These are phyloP conservation scores for Entomortierella parvispora DNA, from an alignment of 192 early-diverging fungal species.

Conservation along the genomic window DNA sequence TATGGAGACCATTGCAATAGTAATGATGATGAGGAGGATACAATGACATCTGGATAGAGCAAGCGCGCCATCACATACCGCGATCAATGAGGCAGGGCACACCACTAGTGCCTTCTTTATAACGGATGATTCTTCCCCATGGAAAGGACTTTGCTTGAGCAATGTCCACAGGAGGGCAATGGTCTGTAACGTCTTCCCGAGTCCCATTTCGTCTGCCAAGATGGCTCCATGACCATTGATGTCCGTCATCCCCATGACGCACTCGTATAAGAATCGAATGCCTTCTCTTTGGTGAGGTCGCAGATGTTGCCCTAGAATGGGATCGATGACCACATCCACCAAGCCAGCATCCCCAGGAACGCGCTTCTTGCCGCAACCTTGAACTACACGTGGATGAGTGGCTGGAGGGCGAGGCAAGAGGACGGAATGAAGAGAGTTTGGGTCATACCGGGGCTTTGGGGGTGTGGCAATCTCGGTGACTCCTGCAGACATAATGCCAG, in stretches of 20 bases:
- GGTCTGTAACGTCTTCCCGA: slow-evolving; percentile 73
- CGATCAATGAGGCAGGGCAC: slow-evolving; percentile 58
- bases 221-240: slow-evolving; percentile 82
- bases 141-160: slow-evolving; percentile 56
- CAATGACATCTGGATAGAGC: no score
- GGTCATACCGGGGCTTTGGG: slow-evolving; percentile 49
- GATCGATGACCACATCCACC: slow-evolving; percentile 63
- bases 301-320: slow-evolving; percentile 54
- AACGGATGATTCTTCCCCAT: slow-evolving; percentile 41
- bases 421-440: slow-evolving; percentile 32
- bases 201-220: slow-evolving; percentile 75
- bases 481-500: slow-evolving; percentile 3
- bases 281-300: slow-evolving; percentile 61
- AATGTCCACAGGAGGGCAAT: slow-evolving; percentile 66
- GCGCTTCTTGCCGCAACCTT: slow-evolving; percentile 22
- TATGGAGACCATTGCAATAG: background rate
- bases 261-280: slow-evolving; percentile 60
- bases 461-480: background rate
- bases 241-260: slow-evolving; percentile 64
- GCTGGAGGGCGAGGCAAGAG: slow-evolving; percentile 47
- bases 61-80: slow-evolving; percentile 11
- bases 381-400: slow-evolving; percentile 35
- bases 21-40: background rate
- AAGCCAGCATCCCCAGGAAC: slow-evolving; percentile 36
- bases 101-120: slow-evolving; percentile 55